Conservation (phyloP, 257 asterid genomes). For the Solanum rostratum region DNA sequence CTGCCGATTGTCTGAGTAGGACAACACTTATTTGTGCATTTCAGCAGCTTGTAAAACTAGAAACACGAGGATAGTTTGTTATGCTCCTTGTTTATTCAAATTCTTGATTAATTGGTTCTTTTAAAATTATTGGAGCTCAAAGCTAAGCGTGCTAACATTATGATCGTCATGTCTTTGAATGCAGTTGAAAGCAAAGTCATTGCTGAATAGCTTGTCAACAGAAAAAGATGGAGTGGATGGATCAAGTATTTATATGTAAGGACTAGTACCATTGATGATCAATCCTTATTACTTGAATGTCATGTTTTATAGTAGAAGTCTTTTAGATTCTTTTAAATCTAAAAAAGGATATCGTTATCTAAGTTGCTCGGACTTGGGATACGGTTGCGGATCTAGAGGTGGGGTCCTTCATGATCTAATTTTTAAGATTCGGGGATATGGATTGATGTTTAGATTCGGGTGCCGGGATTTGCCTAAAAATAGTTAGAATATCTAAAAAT, state of each 20-base stretch:
- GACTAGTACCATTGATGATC: neutral
- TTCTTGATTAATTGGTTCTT: neutral
- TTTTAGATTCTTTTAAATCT: neutral
- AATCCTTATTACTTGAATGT: neutral
- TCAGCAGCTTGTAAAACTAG: neutral
- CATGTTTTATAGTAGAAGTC: neutral
- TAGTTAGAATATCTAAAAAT: too few species aligned
- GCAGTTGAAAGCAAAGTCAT: conserved; percentile 71
- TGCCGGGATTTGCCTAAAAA: too few species aligned
- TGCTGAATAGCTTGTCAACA: conserved; percentile 50
- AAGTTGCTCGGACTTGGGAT: too few species aligned
- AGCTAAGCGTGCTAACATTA: neutral
- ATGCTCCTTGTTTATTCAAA: neutral
- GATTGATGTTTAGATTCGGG: too few species aligned
- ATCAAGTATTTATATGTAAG: conserved; percentile 66
- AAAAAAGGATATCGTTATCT: neutral
- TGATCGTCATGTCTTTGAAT: conserved; percentile 1
- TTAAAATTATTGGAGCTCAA: neutral
- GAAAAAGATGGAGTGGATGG: conserved; percentile 76
- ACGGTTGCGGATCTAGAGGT: too few species aligned
- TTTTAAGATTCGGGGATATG: too few species aligned
- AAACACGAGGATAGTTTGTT: neutral
- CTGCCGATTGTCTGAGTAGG: neutral
- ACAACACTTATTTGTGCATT: neutral
- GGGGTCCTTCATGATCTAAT: too few species aligned